phyloP scores from a whole-genome alignment of 495 filamentous ascomycete genomes.

The Mytilinidion resinicola region DNA sequence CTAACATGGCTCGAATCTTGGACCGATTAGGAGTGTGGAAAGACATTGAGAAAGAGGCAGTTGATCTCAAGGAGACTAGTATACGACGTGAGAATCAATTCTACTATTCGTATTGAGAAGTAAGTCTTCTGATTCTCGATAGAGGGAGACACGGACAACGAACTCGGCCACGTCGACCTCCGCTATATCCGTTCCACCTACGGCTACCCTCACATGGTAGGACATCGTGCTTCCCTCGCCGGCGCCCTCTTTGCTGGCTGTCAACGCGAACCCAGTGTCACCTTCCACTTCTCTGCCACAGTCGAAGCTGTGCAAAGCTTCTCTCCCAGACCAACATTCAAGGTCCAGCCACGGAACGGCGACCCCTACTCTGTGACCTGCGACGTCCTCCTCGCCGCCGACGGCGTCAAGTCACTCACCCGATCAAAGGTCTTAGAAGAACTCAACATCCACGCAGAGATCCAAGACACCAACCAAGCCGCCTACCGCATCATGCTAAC shows the following conservation, averaged over 20 bases:
- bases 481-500: conserved; percentile 82
- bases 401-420: conserved; percentile 66
- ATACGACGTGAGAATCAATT: conserved; percentile 42
- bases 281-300: conserved; percentile 59
- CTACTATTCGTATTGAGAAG: background rate
- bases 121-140: conserved; percentile 19
- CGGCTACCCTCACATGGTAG: conserved; percentile 69
- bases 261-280: conserved; percentile 55
- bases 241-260: conserved; percentile 62
- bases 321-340: conserved; percentile 50
- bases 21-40: conserved; percentile 63
- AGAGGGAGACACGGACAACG: conserved; percentile 61
- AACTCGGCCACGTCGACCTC: conserved; percentile 65
- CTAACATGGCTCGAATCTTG: conserved; percentile 71
- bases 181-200: conserved; percentile 60
- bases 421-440: conserved; percentile 38
- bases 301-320: conserved; percentile 46
- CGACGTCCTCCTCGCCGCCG: conserved; percentile 65
- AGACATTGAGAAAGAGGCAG: conserved; percentile 56
- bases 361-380: conserved; percentile 44
- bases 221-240: conserved; percentile 69
- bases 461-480: conserved; percentile 68
- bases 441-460: conserved; percentile 42
- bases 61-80: conserved; percentile 48
- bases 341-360: conserved; percentile 50